Percentiles rank a stretch among this genome's conserved stretches.
Conservation (phyloP, 148 eudicot genomes). For the Rhododendron ovatum region DNA sequence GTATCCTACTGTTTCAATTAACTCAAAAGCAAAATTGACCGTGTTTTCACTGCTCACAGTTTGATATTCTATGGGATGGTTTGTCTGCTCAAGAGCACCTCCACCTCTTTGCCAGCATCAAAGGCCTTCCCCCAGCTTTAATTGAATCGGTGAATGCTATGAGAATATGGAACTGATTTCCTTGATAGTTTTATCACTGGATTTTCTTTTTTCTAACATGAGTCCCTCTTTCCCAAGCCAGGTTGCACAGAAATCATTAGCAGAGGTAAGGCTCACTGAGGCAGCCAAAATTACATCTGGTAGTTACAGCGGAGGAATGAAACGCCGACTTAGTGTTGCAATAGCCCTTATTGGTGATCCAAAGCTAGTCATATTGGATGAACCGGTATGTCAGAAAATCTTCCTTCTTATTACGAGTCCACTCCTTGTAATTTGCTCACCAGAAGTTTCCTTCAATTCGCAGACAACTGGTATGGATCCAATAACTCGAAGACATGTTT, state of each 20-base stretch:
- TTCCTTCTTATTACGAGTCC: neutral
- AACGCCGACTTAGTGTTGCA: slow-evolving; percentile 95
- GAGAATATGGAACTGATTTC: slow-evolving; percentile 8
- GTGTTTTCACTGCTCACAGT: slow-evolving; percentile 32
- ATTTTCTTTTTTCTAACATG: neutral
- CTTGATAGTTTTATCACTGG: neutral
- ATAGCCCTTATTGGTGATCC: slow-evolving; percentile 86
- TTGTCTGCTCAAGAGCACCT: slow-evolving; percentile 84
- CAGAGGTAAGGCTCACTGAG: slow-evolving; percentile 62
- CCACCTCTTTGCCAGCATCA: slow-evolving; percentile 71
- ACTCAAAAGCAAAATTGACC: neutral
- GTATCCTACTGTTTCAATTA: neutral
- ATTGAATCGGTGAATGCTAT: slow-evolving; percentile 41
- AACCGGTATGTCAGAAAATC: slow-evolving; percentile 54
- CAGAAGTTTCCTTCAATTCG: neutral
- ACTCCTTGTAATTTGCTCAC: neutral
- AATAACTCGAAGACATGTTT: slow-evolving; percentile 78
- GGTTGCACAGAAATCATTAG: slow-evolving; percentile 57
- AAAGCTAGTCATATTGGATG: slow-evolving; percentile 78
- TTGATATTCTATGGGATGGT: slow-evolving; percentile 85
- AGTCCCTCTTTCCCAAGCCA: slow-evolving; percentile 15
- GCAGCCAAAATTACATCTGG: slow-evolving; percentile 63
- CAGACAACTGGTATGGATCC: slow-evolving; percentile 99
- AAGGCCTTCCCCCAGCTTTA: slow-evolving; percentile 68
- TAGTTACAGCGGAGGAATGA: slow-evolving; percentile 96